A percentile compares a stretch with the other conserved stretches of the same genome.
Evolutionary conservation across 176 grass and related monocot species (phyloP).

Genomic region (Poa pratensis): DNA sequence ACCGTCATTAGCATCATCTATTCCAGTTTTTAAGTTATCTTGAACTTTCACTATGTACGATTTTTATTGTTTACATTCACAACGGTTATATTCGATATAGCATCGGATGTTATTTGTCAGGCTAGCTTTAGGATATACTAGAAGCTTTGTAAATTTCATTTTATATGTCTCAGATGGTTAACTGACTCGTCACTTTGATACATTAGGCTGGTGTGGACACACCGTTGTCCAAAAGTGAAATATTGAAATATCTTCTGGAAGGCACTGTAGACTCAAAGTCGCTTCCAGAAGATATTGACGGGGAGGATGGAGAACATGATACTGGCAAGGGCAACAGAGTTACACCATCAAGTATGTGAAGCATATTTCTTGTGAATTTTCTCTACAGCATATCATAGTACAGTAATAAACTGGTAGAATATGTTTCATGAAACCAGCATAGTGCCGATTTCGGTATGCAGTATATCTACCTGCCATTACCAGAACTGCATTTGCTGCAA

Average conservation of each 20-base stretch:
- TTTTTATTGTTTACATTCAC: too few species aligned
- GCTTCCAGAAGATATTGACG: slow-evolving; percentile 54
- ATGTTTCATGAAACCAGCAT: not conserved
- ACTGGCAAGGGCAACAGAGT: slow-evolving; percentile 3
- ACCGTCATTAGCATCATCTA: slow-evolving; percentile 1
- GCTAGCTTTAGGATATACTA: not conserved
- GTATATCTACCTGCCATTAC: not conserved
- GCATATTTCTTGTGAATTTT: slow-evolving; percentile 7
- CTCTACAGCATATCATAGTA: slow-evolving; percentile 21
- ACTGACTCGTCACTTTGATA: slow-evolving; percentile 20
- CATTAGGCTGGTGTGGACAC: slow-evolving; percentile 55
- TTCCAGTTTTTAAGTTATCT: slow-evolving; percentile 2
- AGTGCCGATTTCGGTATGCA: not conserved
- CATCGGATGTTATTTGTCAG: not conserved
- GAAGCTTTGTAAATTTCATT: not conserved
- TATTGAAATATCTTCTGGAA: slow-evolving; percentile 75
- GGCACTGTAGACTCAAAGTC: slow-evolving; percentile 54
- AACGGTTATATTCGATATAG: too few species aligned
- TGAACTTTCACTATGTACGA: slow-evolving; percentile 5
- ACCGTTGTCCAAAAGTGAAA: slow-evolving; percentile 55
- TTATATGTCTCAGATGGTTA: not conserved
- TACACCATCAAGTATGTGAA: slow-evolving; percentile 54
- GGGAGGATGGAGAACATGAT: slow-evolving; percentile 55
- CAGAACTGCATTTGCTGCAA: not conserved
- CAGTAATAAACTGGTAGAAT: not conserved